These are phyloP conservation scores for Blastobotrys aristatus DNA, from an alignment of 1,139 yeast genomes.

Conservation along the genomic window DNA sequence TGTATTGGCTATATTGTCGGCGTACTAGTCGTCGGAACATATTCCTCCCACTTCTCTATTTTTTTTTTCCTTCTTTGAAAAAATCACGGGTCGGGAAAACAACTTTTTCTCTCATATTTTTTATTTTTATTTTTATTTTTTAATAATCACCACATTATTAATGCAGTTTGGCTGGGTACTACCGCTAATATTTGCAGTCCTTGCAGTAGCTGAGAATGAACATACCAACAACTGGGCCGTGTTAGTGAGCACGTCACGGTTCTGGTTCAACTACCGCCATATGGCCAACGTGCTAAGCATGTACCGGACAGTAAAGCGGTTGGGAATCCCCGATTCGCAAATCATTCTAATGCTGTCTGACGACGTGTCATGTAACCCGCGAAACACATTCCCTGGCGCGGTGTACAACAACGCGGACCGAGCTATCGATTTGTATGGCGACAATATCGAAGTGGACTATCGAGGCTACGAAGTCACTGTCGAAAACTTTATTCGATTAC, in stretches of 20 bases:
- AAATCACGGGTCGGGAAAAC: not conserved
- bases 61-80: too few species aligned
- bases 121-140: not conserved
- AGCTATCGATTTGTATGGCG: conserved; percentile 91
- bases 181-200: not conserved
- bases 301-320: conserved; percentile 89
- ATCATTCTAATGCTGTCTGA: conserved; percentile 94
- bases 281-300: conserved; percentile 94
- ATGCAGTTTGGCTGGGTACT: not conserved
- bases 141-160: not conserved
- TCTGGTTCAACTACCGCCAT: conserved; percentile 97
- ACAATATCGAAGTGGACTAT: conserved; percentile 91
- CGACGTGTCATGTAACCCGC: conserved; percentile 94
- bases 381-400: conserved; percentile 94
- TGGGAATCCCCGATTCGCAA: conserved; percentile 97
- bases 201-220: not conserved
- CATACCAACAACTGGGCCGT: conserved; percentile 53
- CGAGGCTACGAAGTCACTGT: conserved; percentile 98
- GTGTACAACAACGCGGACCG: conserved; percentile 93
- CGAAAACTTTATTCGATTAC: conserved; percentile 81
- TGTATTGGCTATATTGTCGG: conserved; percentile 3
- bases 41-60: too few species aligned
- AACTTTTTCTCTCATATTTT: not conserved
- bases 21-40: not conserved
- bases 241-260: conserved; percentile 87